Conservation (phyloP, 1,139 yeast species). For the Candida freyschussii region DNA sequence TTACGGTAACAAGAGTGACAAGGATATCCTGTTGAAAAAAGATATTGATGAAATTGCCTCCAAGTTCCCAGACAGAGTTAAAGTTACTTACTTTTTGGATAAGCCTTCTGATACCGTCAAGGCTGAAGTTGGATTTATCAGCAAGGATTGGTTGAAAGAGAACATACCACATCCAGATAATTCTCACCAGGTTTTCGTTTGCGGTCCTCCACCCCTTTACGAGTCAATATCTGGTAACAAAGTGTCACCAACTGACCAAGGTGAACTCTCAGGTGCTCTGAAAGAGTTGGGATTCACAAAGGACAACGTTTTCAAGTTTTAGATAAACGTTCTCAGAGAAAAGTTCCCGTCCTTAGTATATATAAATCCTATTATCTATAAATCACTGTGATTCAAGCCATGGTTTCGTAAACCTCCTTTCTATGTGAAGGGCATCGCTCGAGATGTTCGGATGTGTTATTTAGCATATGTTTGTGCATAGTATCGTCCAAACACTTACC, state of each 20-base stretch:
- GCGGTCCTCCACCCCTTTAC: conserved; percentile 90
- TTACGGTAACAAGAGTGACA: conserved; percentile 74
- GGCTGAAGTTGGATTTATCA: conserved; percentile 65
- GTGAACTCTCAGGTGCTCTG: conserved; percentile 85
- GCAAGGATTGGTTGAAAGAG: conserved; percentile 58
- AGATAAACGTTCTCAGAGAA: too few relatives aligned
- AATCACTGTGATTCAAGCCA: too few relatives aligned
- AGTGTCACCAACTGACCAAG: conserved; percentile 87
- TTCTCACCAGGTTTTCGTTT: conserved; percentile 69
- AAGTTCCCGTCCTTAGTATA: too few relatives aligned
- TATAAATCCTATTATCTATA: too few relatives aligned
- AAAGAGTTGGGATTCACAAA: conserved; percentile 84
- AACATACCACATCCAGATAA: conserved; percentile 57
- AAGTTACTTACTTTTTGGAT: conserved; percentile 77
- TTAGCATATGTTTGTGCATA: too few relatives aligned
- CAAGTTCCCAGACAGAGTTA: conserved; percentile 70
- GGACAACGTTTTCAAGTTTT: conserved; percentile 88
- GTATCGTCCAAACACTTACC: too few relatives aligned
- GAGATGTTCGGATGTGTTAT: too few relatives aligned
- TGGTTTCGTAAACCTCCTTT: too few relatives aligned
- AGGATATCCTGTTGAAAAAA: conserved; percentile 71
- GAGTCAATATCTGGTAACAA: conserved; percentile 83
- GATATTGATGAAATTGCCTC: conserved; percentile 67
- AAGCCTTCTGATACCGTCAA: conserved; percentile 47
- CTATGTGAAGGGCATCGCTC: too few relatives aligned